Evolutionary conservation across 2,329 filamentous ascomycete genomes (phyloP).

Genomic region (Coniochaeta hoffmannii): DNA sequence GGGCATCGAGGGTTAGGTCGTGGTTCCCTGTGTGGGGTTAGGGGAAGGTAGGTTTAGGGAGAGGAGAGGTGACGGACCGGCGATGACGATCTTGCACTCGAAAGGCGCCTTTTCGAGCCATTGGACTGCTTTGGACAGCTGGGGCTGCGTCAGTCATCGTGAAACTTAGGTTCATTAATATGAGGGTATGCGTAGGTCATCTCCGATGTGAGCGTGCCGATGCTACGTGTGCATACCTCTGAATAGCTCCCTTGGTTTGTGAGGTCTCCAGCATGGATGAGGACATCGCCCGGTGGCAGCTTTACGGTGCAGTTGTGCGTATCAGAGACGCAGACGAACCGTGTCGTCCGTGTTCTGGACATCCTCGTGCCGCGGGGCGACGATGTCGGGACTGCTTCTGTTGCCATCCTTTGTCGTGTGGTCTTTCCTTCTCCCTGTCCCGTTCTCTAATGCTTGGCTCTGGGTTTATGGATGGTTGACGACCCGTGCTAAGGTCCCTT

Average conservation of each 20-base stretch:
- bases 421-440: too few species aligned
- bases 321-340: constrained; percentile 70
- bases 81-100: constrained; percentile 63
- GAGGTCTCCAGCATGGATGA: constrained; percentile 71
- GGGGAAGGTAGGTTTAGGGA: constrained; percentile 1
- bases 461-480: too few species aligned
- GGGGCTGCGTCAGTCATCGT: neutral
- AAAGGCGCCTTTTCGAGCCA: constrained; percentile 65
- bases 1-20: constrained; percentile 61
- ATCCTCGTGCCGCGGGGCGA: neutral
- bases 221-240: constrained; percentile 30
- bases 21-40: constrained; percentile 56
- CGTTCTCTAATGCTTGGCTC: too few species aligned
- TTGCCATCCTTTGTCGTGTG: neutral
- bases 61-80: constrained; percentile 37
- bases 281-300: constrained; percentile 63
- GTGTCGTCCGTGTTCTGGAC: constrained; percentile 37
- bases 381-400: neutral
- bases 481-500: too few species aligned
- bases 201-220: neutral
- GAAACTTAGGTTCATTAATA: too few species aligned
- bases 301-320: constrained; percentile 62
- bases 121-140: constrained; percentile 51
- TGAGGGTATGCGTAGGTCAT: too few species aligned
- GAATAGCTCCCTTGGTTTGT: constrained; percentile 62